A percentile compares a stretch with the other conserved stretches of the same genome.
Evolutionary conservation across 305 asterid genomes (phyloP).

Genomic region (Fraxinus baroniana): DNA sequence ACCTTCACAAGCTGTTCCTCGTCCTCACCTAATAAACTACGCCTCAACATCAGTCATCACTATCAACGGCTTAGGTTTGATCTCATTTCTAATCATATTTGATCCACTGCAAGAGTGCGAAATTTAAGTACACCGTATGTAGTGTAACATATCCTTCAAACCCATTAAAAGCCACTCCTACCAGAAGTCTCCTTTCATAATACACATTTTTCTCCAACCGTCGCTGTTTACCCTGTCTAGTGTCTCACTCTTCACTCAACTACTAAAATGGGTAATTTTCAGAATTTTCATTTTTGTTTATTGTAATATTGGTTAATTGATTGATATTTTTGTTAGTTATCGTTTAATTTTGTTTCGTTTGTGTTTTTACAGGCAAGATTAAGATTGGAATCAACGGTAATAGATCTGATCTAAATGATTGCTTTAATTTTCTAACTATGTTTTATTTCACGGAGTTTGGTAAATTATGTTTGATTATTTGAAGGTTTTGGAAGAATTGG

Average conservation of each 20-base stretch:
- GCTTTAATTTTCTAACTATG: neutral
- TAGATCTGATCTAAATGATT: neutral
- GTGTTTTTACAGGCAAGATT: slow-evolving; percentile 16
- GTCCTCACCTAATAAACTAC: neutral
- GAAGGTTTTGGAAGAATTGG: slow-evolving; percentile 58
- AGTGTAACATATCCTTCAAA: neutral
- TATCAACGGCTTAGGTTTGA: neutral
- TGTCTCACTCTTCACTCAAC: neutral
- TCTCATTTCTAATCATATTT: neutral
- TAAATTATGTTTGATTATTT: slow-evolving; percentile 6
- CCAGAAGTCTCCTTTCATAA: neutral
- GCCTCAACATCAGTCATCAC: neutral
- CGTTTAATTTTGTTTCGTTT: neutral
- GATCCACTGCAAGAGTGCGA: neutral
- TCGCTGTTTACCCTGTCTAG: neutral
- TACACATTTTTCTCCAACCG: neutral
- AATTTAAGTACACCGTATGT: neutral
- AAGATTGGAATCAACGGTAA: slow-evolving; percentile 33
- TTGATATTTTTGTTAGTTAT: neutral
- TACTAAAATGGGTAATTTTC: neutral
- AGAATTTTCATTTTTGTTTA: neutral
- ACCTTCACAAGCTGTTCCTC: neutral
- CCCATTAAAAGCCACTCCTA: neutral
- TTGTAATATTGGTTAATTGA: neutral
- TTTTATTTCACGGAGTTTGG: neutral